Percentiles rank a stretch among this genome's conserved stretches.
Conservation (phyloP, 352 stramenopile genomes). For the Pythium sp. region DNA sequence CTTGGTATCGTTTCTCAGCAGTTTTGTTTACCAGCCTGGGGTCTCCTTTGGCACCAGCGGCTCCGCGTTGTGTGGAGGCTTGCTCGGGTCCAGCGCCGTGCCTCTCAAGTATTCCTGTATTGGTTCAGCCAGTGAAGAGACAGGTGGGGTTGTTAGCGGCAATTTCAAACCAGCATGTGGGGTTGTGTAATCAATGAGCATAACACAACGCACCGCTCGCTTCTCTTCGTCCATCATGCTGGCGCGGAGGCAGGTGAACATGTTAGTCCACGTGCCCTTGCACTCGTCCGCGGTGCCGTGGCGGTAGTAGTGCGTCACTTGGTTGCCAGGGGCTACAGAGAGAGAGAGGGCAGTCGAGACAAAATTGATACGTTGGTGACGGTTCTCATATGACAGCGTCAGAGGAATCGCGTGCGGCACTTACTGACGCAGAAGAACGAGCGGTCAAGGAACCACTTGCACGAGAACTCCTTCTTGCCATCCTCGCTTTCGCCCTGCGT, state of each 20-base stretch:
- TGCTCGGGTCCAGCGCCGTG: slow-evolving; percentile 60
- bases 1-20: background rate
- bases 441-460: slow-evolving; percentile 75
- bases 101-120: slow-evolving; percentile 59
- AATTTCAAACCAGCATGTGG: background rate
- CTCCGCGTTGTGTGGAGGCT: slow-evolving; percentile 45
- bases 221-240: slow-evolving; percentile 82
- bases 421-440: slow-evolving; percentile 86
- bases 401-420: slow-evolving; percentile 18
- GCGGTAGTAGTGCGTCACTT: slow-evolving; percentile 83
- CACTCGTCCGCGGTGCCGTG: slow-evolving; percentile 70
- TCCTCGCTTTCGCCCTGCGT: slow-evolving; percentile 24
- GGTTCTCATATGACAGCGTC: no score
- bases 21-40: slow-evolving; percentile 53
- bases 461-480: slow-evolving; percentile 55
- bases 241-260: slow-evolving; percentile 74
- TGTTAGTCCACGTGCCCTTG: slow-evolving; percentile 78
- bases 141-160: background rate
- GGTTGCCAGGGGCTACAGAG: slow-evolving; percentile 60
- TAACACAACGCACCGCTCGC: slow-evolving; percentile 31
- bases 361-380: no score
- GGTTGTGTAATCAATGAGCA: background rate
- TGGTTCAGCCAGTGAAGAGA: background rate
- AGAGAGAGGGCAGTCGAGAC: background rate
- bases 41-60: slow-evolving; percentile 69